phyloP scores from a whole-genome alignment of 345 rosid genomes.

The Pistacia vera region DNA sequence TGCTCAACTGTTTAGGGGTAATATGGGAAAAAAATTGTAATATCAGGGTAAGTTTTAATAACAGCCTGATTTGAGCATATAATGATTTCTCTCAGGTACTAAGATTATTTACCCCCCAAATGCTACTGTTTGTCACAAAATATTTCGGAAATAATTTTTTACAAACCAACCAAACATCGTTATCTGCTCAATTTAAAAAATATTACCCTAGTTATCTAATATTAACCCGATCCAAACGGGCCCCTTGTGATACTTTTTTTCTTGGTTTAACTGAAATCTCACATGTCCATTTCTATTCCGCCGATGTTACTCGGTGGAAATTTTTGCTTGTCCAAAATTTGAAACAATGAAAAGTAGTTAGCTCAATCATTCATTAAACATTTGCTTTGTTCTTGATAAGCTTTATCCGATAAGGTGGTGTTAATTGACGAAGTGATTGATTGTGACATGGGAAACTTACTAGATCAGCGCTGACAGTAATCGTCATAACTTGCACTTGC shows the following conservation, averaged over 20 bases:
- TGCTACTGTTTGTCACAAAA: no score
- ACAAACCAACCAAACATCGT: no score
- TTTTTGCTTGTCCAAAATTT: constrained; percentile 12
- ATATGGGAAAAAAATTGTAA: no score
- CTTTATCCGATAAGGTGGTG: constrained; percentile 35
- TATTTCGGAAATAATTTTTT: no score
- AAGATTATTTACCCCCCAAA: no score
- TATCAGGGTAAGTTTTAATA: no score
- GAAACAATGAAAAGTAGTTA: constrained; percentile 11
- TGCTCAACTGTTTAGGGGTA: no score
- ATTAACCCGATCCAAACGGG: no score
- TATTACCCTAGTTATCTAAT: no score
- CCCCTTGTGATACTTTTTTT: not conserved
- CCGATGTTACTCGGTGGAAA: constrained; percentile 30
- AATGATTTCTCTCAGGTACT: no score
- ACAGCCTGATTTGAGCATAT: no score
- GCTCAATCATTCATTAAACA: constrained; percentile 26
- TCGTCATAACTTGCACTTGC: constrained; percentile 27
- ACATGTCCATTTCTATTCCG: constrained; percentile 21
- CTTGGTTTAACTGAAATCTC: constrained; percentile 13
- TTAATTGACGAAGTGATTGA: constrained; percentile 37
- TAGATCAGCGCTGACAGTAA: constrained; percentile 41
- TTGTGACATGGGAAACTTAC: constrained; percentile 35
- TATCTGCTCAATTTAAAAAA: no score
- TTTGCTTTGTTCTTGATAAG: constrained; percentile 21